Evolutionary conservation across 805 yeast species (phyloP), one percentile per base, ranked within the genome.

Genomic region (Suhomyces tanzawaensis): DNA sequence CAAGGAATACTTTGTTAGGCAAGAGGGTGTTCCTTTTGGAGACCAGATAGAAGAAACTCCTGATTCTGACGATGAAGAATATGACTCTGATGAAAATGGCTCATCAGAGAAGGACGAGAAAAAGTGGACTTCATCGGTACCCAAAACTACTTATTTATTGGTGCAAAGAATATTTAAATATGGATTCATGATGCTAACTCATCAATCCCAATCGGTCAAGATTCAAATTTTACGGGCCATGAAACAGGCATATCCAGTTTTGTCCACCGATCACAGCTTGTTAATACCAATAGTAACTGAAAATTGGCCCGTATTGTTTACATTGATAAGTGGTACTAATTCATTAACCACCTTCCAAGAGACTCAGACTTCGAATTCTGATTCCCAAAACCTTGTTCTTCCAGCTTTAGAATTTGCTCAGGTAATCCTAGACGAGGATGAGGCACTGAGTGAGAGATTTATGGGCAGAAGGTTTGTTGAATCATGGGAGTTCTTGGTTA

Each of bases 101-200:
- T n/a, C 17, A 4, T 4, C 3, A 7, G 53, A 48, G 16, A 39
- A 32, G 7, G 45, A 40, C 8, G 51, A 48, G 15, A 50, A 49
- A 22, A 29, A 26, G 22, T 89, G 96, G 96, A 47, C 53, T 0
- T 82, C 91, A 0, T 79, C 81, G 0, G 64, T 90, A 0, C 85
- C 95, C 0, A 64, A 72, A 28, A 62, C 70, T 2, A 63, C 83
- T 0, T 91, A 86, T 56, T 55, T 60, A 27, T 62, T 81, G 2
- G 60, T 85, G 1, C 76, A 79, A 30, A 76, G 77, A 38, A 79
- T 91, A 3, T 67, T 79, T 37, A 73, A 69, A 4, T 86, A 88
- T 54, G 82, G 91, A 5, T 84, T 85, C 37, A 65, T 86, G 41
- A 68, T 77, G 23, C 60, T 87, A 25, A 79, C 86, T 2, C 93